Conservation (phyloP, 2,329 filamentous ascomycete genomes). For the Didymella arachidicola region DNA sequence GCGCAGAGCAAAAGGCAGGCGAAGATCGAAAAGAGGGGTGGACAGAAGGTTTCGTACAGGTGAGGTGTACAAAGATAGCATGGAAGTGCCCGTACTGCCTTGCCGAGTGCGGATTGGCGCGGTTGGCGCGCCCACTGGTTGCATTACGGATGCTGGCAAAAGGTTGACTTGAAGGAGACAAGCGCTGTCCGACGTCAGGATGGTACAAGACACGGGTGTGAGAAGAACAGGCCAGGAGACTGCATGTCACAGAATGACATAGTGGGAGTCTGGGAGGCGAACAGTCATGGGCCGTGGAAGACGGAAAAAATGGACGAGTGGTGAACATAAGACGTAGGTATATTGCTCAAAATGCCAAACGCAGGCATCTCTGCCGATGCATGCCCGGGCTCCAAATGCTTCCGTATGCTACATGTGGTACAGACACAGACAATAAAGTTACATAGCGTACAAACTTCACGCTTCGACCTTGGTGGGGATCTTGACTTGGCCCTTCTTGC, state of each 20-base stretch:
- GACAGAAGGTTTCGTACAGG: slow-evolving; percentile 58
- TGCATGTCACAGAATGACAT: not conserved
- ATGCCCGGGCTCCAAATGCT: slow-evolving; percentile 20
- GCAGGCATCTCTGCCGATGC: slow-evolving; percentile 14
- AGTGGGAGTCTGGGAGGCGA: no score
- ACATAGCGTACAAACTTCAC: slow-evolving; percentile 39
- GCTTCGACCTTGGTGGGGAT: slow-evolving; percentile 67
- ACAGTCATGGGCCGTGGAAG: no score
- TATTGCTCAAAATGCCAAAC: slow-evolving; percentile 22
- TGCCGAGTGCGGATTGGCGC: not conserved
- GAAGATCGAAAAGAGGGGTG: slow-evolving; percentile 62
- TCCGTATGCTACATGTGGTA: slow-evolving; percentile 31
- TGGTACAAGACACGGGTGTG: not conserved
- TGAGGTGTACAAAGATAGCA: slow-evolving; percentile 31
- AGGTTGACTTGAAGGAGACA: not conserved
- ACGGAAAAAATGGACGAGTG: no score
- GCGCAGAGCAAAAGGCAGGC: slow-evolving; percentile 57
- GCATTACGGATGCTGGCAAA: no score
- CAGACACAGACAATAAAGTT: slow-evolving; percentile 30
- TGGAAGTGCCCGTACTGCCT: not conserved
- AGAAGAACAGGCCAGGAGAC: not conserved
- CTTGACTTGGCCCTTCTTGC: slow-evolving; percentile 69
- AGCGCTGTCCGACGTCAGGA: not conserved
- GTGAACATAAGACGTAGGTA: slow-evolving; percentile 22
- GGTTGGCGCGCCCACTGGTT: no score